Evolutionary conservation across 305 asterid genomes (phyloP), one percentile per base, ranked within the genome.

Genomic region (Rubia peregrina): DNA sequence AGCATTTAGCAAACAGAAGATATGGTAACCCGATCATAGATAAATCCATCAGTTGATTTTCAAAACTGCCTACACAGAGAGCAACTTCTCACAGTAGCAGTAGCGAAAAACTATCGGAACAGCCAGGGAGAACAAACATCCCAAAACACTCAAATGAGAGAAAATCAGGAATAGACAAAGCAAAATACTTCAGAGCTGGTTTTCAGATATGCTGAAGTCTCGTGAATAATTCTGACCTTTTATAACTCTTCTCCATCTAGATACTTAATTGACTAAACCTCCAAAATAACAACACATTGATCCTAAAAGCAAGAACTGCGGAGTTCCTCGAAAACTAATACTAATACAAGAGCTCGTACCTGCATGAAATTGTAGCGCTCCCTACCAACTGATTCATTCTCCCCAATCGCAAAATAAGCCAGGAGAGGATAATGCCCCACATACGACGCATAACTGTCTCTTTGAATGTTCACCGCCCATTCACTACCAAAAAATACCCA

Each of bases 291-390:
- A 21, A 56, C 5, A 19, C 16, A 57, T 2, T 55, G 24, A n/a
- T 7, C 61, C 61, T 55, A 6, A 55, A 21, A 21, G n/a, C 61
- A 55, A 21, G 61, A 55, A 21, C 19, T 11, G 1, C 7, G 36
- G 13, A 19, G 17, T n/a, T 21, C 61, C 30, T 55, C 30, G 10
- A 55, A 55, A n/a, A 17, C 11, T 55, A 14, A 6, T 33, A 53
- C 21, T 14, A 48, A 6, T 36, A 21, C 14, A 44, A 3, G 40
- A 49, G 63, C 16, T 62, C 17, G 6, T 69, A 88, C 98, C 98
- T 92, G 97, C 98, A 92, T 92, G 72, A 92, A 92, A 84, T 91
- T 94, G 86, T 94, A 94, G 70, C 99, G 93, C 82, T 94, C 98
- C 71, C 98, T 84, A 53, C 99, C 96, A 77, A 94, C 83, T 51